A percentile compares a stretch with the other conserved stretches of the same genome.
These are phyloP conservation scores for Fraxinus xanthoxyloides DNA, from an alignment of 305 asterid species.

Conservation along the genomic window DNA sequence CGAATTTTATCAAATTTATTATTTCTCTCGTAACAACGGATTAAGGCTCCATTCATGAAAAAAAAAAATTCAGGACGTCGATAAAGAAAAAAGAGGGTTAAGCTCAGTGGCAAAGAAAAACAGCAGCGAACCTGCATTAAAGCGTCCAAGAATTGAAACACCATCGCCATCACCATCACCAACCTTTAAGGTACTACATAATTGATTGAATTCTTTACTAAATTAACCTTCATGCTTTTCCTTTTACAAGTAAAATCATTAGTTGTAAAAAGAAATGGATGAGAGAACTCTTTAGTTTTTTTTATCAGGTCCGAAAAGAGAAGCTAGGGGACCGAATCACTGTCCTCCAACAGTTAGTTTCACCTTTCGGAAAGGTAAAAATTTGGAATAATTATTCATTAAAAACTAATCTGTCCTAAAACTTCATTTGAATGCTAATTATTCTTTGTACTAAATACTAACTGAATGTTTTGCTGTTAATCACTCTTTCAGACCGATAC, in stretches of 20 bases:
- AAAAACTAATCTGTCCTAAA: too few species aligned
- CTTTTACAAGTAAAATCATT: constrained; percentile 15
- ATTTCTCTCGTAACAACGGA: not conserved
- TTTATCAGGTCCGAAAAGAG: constrained; percentile 47
- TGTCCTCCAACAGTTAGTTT: constrained; percentile 55
- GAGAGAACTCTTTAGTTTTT: constrained; percentile 26
- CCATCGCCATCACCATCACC: constrained; percentile 35
- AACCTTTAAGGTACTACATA: constrained; percentile 43
- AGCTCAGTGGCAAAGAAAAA: constrained; percentile 27
- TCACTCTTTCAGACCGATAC: constrained; percentile 40
- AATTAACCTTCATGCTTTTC: constrained; percentile 15
- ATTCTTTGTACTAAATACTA: not conserved
- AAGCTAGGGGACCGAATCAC: constrained; percentile 53
- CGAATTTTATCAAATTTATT: not conserved
- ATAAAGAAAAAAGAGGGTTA: constrained; percentile 10
- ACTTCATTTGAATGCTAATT: not conserved
- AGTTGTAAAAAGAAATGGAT: constrained; percentile 30
- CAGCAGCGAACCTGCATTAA: constrained; percentile 29
- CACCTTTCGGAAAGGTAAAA: constrained; percentile 59
- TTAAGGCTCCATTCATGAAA: not conserved
- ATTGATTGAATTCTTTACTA: constrained; percentile 22
- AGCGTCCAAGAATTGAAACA: constrained; percentile 46
- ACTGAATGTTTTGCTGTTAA: not conserved
- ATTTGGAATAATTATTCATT: too few species aligned
- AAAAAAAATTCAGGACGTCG: constrained; percentile 22